Evolutionary conservation across 1,284 basidiomycete genomes (phyloP).

Genomic region (Cystobasidium sp.): DNA sequence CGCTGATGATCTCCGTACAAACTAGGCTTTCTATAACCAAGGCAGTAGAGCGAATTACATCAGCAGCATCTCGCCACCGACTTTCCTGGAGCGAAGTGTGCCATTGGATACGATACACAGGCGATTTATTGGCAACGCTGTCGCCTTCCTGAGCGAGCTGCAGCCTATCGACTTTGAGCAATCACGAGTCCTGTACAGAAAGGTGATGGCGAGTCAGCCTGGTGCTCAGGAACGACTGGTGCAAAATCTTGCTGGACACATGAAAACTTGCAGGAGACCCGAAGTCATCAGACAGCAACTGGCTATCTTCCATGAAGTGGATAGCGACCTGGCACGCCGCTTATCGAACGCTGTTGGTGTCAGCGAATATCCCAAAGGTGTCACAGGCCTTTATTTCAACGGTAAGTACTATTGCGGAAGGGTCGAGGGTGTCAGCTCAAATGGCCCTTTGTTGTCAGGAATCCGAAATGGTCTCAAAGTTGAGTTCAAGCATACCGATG

Average conservation of each 20-base stretch:
- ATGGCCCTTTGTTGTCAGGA: constrained; percentile 45
- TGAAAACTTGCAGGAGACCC: constrained; percentile 68
- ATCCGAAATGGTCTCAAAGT: constrained; percentile 44
- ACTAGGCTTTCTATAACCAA: constrained; percentile 73
- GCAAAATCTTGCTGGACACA: constrained; percentile 75
- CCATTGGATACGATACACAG: constrained; percentile 66
- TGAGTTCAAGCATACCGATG: constrained; percentile 33
- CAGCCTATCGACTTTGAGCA: constrained; percentile 91
- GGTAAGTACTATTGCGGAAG: constrained; percentile 5
- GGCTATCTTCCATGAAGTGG: constrained; percentile 76
- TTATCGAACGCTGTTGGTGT: constrained; percentile 73
- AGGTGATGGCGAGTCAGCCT: constrained; percentile 70
- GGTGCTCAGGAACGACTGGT: constrained; percentile 71
- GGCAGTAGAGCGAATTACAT: constrained; percentile 84
- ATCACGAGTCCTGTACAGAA: constrained; percentile 76
- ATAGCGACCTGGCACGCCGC: constrained; percentile 71
- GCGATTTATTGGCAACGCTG: constrained; percentile 72
- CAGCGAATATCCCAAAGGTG: constrained; percentile 37
- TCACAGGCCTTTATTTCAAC: constrained; percentile 43
- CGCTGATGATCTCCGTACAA: constrained; percentile 59
- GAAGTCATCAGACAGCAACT: constrained; percentile 69
- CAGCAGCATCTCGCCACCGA: constrained; percentile 71
- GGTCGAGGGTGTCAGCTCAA: background rate
- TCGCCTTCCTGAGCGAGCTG: constrained; percentile 74
- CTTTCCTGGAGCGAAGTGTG: constrained; percentile 61